Evolutionary conservation across 2,329 filamentous ascomycete genomes (phyloP).

Genomic region (Lasiodiplodia sp.): DNA sequence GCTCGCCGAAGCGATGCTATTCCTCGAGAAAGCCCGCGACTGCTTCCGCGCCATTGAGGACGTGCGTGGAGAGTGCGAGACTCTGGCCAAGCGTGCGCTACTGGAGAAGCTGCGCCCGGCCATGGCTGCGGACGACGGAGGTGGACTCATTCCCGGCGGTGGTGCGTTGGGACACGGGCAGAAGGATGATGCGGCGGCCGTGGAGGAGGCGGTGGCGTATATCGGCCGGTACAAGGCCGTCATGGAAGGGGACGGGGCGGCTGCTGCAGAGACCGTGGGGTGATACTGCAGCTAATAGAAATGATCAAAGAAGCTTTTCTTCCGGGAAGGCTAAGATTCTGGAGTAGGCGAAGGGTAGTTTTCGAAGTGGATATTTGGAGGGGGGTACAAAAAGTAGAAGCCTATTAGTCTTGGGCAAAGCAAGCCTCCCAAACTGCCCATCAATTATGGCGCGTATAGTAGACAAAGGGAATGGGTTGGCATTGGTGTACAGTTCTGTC

Average conservation of each 20-base stretch:
- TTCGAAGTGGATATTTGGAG: too few species aligned
- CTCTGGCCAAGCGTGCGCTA: slow-evolving; percentile 81
- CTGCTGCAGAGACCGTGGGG: slow-evolving; percentile 30
- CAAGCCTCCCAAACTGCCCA: too few species aligned
- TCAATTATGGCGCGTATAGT: background rate
- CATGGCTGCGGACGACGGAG: slow-evolving; percentile 30
- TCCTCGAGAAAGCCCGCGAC: slow-evolving; percentile 45
- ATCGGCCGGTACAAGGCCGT: slow-evolving; percentile 43
- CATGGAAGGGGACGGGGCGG: slow-evolving; percentile 34
- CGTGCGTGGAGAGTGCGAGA: slow-evolving; percentile 74
- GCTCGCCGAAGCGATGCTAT: slow-evolving; percentile 43
- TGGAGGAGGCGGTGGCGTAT: slow-evolving; percentile 47
- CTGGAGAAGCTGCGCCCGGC: slow-evolving; percentile 71
- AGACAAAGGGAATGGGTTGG: background rate
- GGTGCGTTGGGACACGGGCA: background rate
- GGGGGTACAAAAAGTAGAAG: too few species aligned
- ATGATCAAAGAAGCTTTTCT: background rate
- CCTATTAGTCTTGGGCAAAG: too few species aligned
- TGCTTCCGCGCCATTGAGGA: slow-evolving; percentile 72
- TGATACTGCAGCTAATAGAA: background rate
- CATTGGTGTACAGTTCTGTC: background rate
- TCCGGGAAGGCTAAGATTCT: background rate
- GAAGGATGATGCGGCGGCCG: slow-evolving; percentile 33
- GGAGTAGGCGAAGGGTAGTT: too few species aligned
- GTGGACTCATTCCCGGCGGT: background rate